phyloP scores from a whole-genome alignment of 495 filamentous ascomycete species.

The Talaromyces trachyspermus region DNA sequence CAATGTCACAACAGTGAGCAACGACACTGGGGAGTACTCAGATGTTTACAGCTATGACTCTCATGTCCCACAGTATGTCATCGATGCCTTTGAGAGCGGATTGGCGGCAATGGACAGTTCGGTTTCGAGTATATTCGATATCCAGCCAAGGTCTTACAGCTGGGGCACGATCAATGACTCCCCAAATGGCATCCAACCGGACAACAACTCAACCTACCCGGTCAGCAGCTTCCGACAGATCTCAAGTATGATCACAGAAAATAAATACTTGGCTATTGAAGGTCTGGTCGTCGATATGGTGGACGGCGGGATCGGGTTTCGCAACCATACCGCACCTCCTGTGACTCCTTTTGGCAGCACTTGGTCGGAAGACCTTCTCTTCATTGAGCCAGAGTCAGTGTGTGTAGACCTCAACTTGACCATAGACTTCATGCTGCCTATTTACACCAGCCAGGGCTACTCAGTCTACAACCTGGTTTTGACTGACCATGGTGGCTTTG shows the following conservation, averaged over 20 bases:
- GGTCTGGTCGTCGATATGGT: constrained; percentile 36
- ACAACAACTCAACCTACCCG: constrained; percentile 4
- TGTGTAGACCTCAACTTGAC: constrained; percentile 41
- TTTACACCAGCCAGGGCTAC: background rate
- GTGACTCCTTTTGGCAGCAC: constrained; percentile 15
- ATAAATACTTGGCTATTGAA: constrained; percentile 25
- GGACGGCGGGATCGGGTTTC: constrained; percentile 34
- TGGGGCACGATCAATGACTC: background rate
- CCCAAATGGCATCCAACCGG: background rate
- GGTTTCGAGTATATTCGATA: constrained; percentile 34
- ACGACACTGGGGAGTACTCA: background rate
- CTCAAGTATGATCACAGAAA: constrained; percentile 21
- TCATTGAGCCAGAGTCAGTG: constrained; percentile 34
- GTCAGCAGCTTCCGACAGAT: constrained; percentile 16
- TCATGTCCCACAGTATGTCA: constrained; percentile 18
- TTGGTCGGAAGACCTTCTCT: constrained; percentile 40
- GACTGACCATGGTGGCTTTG: constrained; percentile 36
- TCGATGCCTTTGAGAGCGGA: constrained; percentile 27
- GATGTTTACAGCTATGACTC: constrained; percentile 5
- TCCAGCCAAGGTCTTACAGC: constrained; percentile 28
- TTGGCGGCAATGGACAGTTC: constrained; percentile 12
- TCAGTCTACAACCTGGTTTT: constrained; percentile 17
- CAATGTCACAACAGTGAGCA: background rate
- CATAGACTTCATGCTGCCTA: constrained; percentile 22
- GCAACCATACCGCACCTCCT: constrained; percentile 37